phyloP scores from a whole-genome alignment of 176 grass and related monocot species.

The bread wheat (Triticum aestivum) region IWGSC_CS_RefSeq_v2.1 NC_057813.1:510225597-510226096 shows the following conservation, averaged over 20 bases:
- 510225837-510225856: background rate
- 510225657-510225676: background rate
- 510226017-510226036: background rate
- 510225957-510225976: slow-evolving; percentile 24
- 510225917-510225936: background rate
- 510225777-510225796: slow-evolving; percentile 99
- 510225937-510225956: background rate
- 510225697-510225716: background rate
- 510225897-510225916: background rate
- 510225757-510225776: slow-evolving; percentile 87
- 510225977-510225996: background rate
- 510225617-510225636: slow-evolving; percentile 19
- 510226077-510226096: background rate
- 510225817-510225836: slow-evolving; percentile 25
- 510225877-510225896: background rate
- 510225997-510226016: background rate
- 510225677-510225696: background rate
- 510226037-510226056: background rate
- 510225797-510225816: slow-evolving; percentile 96
- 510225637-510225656: slow-evolving; percentile 29
- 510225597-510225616: slow-evolving; percentile 95
- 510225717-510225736: slow-evolving; percentile 51
- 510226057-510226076: background rate
- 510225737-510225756: slow-evolving; percentile 80
- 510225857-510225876: background rate